Percentiles rank a stretch among this genome's conserved stretches.
phyloP scores from a whole-genome alignment of 2,329 filamentous ascomycete genomes.

The Ilyonectria sp. region DNA sequence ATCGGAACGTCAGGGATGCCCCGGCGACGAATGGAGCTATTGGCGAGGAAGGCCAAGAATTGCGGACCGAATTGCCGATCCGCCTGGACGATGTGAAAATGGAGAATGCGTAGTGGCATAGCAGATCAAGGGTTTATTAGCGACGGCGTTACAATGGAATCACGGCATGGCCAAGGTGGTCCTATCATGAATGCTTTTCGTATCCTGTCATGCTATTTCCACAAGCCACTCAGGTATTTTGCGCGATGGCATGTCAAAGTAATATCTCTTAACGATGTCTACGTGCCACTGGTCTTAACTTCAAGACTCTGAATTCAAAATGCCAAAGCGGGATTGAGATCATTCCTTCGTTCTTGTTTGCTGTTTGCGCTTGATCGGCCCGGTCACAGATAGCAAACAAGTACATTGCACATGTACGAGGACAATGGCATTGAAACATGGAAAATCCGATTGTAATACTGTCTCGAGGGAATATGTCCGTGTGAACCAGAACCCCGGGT shows the following conservation, averaged over 20 bases:
- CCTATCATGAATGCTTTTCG: background rate
- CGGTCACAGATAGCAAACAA: background rate
- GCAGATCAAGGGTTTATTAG: conserved; percentile 5
- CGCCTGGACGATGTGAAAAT: conserved; percentile 58
- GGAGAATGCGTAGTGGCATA: conserved; percentile 47
- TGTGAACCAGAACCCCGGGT: background rate
- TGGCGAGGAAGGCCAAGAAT: conserved; percentile 56
- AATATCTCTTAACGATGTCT: no score
- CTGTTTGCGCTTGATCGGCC: background rate
- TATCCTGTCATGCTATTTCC: no score
- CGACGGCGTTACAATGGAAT: conserved; percentile 29
- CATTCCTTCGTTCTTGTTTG: background rate
- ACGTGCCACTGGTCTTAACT: no score
- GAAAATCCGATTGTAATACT: background rate
- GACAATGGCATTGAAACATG: background rate
- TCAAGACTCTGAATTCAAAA: no score
- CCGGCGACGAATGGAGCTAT: conserved; percentile 38
- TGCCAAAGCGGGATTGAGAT: background rate
- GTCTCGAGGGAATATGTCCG: background rate
- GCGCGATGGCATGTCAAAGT: no score
- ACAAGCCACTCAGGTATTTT: background rate
- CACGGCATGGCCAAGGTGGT: background rate
- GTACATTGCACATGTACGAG: background rate
- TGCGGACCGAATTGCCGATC: conserved; percentile 67
- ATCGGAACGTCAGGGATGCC: conserved; percentile 52